Percentiles rank a stretch among this genome's conserved stretches.
These are phyloP conservation scores for Penicillium sp. DNA, from an alignment of 2,329 filamentous ascomycete genomes.

Conservation along the genomic window DNA sequence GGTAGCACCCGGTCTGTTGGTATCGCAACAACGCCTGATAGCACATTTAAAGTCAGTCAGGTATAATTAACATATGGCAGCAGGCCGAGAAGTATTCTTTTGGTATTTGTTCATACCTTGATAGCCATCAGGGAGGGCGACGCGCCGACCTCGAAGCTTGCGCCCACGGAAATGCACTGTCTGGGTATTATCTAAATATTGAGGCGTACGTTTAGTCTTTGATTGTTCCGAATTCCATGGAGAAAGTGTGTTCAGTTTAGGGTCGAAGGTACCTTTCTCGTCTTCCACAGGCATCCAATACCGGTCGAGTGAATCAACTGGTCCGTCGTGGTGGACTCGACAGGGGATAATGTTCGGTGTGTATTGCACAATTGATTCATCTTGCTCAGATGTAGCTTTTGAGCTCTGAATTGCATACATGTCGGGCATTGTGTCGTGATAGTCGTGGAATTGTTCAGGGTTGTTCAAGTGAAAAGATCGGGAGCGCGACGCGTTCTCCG, in stretches of 20 bases:
- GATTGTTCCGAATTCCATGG: neutral
- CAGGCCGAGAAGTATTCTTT: neutral
- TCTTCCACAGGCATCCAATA: conserved; percentile 69
- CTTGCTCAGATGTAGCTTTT: conserved; percentile 24
- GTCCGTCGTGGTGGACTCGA: conserved; percentile 75
- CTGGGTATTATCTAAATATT: conserved; percentile 35
- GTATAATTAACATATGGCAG: neutral
- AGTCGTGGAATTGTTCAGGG: neutral
- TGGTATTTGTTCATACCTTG: conserved; percentile 45
- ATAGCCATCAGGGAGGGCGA: conserved; percentile 72
- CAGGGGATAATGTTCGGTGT: conserved; percentile 78
- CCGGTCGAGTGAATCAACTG: conserved; percentile 62
- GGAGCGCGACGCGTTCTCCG: conserved; percentile 34
- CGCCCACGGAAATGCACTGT: conserved; percentile 77
- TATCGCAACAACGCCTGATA: conserved; percentile 60
- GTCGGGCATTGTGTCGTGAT: conserved; percentile 18
- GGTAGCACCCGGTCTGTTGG: conserved; percentile 44
- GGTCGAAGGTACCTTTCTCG: conserved; percentile 39
- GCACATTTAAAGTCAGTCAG: neutral
- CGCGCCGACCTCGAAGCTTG: conserved; percentile 68
- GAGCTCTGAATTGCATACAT: conserved; percentile 41
- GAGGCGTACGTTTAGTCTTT: neutral
- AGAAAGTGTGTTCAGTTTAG: neutral
- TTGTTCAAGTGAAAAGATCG: conserved; percentile 2
- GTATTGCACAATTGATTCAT: conserved; percentile 38